Evolutionary conservation across 164 flowering plant genomes (phyloP).

Genomic region (Dillenia suffruticosa): DNA sequence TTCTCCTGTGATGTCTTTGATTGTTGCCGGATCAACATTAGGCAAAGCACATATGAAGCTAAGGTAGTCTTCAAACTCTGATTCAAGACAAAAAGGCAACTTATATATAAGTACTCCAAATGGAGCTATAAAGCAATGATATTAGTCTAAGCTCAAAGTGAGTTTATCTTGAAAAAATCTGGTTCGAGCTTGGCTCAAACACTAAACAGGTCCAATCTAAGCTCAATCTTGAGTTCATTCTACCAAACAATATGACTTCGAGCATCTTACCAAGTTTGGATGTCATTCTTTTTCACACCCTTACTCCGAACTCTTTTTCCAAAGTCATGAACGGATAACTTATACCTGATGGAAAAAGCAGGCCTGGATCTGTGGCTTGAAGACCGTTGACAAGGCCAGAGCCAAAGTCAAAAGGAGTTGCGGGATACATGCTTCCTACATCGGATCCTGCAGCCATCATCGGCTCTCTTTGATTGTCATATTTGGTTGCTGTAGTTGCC

Average conservation of each 20-base stretch:
- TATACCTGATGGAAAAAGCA: conserved; percentile 59
- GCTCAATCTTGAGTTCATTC: too few species aligned
- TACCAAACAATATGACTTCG: too few species aligned
- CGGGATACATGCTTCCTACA: conserved; percentile 32
- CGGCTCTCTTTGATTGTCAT: conserved; percentile 52
- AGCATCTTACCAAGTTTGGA: too few species aligned
- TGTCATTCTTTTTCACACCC: too few species aligned
- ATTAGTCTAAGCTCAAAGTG: not conserved
- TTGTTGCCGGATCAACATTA: conserved; percentile 24
- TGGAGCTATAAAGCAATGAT: not conserved
- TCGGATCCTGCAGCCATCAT: conserved; percentile 70
- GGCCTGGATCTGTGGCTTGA: conserved; percentile 73
- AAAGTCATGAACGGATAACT: too few species aligned
- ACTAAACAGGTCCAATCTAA: too few species aligned
- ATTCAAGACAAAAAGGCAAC: not conserved
- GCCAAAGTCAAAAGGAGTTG: conserved; percentile 74
- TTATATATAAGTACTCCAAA: not conserved
- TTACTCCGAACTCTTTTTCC: too few species aligned
- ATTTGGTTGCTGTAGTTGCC: conserved; percentile 65
- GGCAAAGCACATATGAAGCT: conserved; percentile 84
- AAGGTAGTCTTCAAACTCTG: conserved; percentile 79
- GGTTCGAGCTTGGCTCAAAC: too few species aligned
- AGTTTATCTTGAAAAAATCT: too few species aligned
- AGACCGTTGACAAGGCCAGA: conserved; percentile 66
- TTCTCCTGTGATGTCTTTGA: conserved; percentile 52